Percentiles rank a stretch among this genome's conserved stretches.
phyloP scores from a whole-genome alignment of 2,329 filamentous ascomycete genomes.

The Albifimbria verrucaria region DNA sequence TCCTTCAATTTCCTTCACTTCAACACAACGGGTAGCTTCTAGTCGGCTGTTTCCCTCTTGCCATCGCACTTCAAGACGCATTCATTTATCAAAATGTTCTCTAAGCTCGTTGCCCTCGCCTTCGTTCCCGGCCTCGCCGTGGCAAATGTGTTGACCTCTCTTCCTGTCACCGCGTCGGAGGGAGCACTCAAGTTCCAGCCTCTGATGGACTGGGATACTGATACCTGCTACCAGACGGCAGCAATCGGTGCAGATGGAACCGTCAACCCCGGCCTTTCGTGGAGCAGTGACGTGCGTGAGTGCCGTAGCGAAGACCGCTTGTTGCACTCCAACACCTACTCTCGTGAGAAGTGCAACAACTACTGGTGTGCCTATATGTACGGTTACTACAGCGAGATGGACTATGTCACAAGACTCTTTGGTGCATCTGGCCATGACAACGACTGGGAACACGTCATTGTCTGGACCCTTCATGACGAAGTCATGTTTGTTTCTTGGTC shows the following conservation, averaged over 20 bases:
- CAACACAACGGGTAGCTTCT: no score
- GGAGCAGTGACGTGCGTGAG: neutral
- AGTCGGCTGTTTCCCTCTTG: neutral
- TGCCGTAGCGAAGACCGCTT: neutral
- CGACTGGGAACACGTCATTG: slow-evolving; percentile 2
- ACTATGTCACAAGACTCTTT: neutral
- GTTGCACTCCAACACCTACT: neutral
- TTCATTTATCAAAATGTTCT: neutral
- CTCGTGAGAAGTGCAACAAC: neutral
- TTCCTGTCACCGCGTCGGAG: slow-evolving; percentile 14
- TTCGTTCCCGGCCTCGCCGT: neutral
- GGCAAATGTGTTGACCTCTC: neutral
- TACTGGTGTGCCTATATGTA: slow-evolving; percentile 2
- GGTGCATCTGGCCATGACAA: neutral
- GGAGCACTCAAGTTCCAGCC: slow-evolving; percentile 21
- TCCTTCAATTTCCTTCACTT: no score
- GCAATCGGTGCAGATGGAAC: neutral
- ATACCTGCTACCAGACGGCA: neutral
- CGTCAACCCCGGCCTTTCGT: neutral
- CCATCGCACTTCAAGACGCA: neutral
- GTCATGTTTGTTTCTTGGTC: neutral
- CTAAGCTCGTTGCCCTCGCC: neutral
- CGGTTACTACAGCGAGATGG: slow-evolving; percentile 2
- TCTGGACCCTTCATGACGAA: neutral
- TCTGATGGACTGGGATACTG: slow-evolving; percentile 5